Evolutionary conservation across 2,329 filamentous ascomycete species (phyloP), one percentile per base, ranked within the genome.

Genomic region (Fusarium drepaniforme): DNA sequence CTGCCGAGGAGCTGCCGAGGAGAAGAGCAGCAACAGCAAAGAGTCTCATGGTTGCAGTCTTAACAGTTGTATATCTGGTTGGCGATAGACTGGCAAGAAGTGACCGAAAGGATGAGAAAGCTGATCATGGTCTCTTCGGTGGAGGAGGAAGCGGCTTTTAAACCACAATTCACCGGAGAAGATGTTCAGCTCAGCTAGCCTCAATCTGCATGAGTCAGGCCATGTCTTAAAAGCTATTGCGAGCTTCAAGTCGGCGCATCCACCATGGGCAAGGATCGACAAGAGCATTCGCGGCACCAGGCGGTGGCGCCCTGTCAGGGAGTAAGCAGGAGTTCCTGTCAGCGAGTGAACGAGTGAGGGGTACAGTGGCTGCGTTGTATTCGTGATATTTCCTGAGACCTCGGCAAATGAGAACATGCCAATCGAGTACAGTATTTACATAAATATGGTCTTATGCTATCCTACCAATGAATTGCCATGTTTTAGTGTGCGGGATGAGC

Each of bases 1-100:
- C 71, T 7, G 74, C 71, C 4, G 62, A 40, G 12, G 51, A 69
- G 8, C 49, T 67, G 18, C 37, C 15, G 18, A 58, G n/a, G 7
- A 65, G 49, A 18, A 65, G 37, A 23, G 51, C 12, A n/a, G 25
- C 25, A 12, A 58, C 21, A 58, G n/a, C 15, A 35, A 33, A 44
- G 13, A 18, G 3, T 44, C 33, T 65, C 63, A 58, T 65, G 37
- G 49, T 13, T 33, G 3, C n/a, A 9, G 49, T 33, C 25, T 11
- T 7, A 3, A 18, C 23, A 15, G 8, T 9, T 28, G 3, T 9
- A 49, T 23, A 9, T 11, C 9, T 51, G 9, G 25, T n/a, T 51
- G 23, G 46, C 15, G 25, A 51, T 28, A 51, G 46, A 28, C 15
- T 12, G 25, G 2, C 4, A 12, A 51, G 13, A 53, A 18, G 23